Evolutionary conservation across 1,139 yeast species (phyloP), one percentile per base, ranked within the genome.

Genomic region (Candida mesenterica): DNA sequence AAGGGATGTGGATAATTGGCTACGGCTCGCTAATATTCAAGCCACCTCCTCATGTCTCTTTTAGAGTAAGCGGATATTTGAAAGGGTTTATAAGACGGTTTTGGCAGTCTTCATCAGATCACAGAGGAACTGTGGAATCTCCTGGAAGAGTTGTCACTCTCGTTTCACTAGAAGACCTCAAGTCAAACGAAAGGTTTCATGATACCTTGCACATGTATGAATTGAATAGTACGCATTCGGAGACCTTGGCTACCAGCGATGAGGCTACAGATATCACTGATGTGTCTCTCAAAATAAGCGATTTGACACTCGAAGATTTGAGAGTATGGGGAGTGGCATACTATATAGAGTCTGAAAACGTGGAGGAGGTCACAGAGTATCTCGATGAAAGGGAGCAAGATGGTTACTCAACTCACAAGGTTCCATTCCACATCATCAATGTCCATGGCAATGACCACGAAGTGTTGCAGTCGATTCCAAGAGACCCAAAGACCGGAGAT

Each of bases 141-240:
- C 96, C 96, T 0, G 97, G 97, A 1, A 61, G 97, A 30, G 97
- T 90, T 1, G 96, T 78, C 2, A 90, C 97, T 0, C 65, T 90
- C 31, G 65, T 90, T 0, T 76, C 84, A 37, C 57, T 74, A 45
- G 61, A 71, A 28, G 77, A 82, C 50, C 65, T 88, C 50, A 65
- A 63, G 34, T 30, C 46, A 31, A 41, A 70, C 52, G 40, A 52
- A 13, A 46, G 61, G 38, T 69, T 79, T 41, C 68, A 68, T 29
- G 60, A 71, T 5, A 84, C 81, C 48, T 55, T 72, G 14, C 57
- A 59, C 24, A 42, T 52, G 31, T 72, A 66, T 42, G 79, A 74
- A 45, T 48, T 72, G 13, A 25, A 42, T 30, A 14, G 38, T 10
- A 6, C 7, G 35, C 3, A 33, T 31, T 4, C 41, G 27, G 26